phyloP scores from a whole-genome alignment of 345 rosid genomes.

The Brassica cretica region DNA sequence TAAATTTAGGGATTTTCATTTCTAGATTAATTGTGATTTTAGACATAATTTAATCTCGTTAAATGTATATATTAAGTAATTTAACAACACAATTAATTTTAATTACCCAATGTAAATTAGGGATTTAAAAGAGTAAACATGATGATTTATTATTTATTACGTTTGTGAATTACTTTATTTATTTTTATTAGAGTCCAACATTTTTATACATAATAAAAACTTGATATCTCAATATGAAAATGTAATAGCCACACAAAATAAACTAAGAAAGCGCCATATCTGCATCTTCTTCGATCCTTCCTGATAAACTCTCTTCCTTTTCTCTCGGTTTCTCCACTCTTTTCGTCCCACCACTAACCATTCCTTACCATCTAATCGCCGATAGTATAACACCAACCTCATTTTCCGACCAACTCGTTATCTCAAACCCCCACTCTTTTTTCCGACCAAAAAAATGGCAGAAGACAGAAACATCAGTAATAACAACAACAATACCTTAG shows the following conservation, averaged over 20 bases:
- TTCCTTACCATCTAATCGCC: conserved; percentile 8
- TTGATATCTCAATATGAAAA: neutral
- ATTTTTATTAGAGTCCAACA: neutral
- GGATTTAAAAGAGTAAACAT: no score
- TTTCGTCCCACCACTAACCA: conserved; percentile 24
- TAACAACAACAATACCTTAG: conserved; percentile 41
- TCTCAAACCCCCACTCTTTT: neutral
- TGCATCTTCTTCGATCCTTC: conserved; percentile 17
- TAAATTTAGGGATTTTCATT: no score
- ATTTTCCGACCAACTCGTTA: neutral
- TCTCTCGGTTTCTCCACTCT: conserved; percentile 1
- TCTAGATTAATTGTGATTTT: no score
- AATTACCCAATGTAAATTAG: no score
- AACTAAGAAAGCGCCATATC: conserved; percentile 32
- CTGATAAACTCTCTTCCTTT: conserved; percentile 14
- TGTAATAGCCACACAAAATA: conserved; percentile 34
- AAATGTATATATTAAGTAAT: no score
- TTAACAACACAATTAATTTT: no score
- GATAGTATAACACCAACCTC: neutral
- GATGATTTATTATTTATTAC: neutral
- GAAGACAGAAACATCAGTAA: conserved; percentile 8
- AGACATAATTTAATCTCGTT: no score
- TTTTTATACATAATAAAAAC: neutral
- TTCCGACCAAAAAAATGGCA: conserved; percentile 28
- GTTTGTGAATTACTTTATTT: no score